Evolutionary conservation across 2,329 filamentous ascomycete species (phyloP).

Genomic region (Aureobasidium uvarum): DNA sequence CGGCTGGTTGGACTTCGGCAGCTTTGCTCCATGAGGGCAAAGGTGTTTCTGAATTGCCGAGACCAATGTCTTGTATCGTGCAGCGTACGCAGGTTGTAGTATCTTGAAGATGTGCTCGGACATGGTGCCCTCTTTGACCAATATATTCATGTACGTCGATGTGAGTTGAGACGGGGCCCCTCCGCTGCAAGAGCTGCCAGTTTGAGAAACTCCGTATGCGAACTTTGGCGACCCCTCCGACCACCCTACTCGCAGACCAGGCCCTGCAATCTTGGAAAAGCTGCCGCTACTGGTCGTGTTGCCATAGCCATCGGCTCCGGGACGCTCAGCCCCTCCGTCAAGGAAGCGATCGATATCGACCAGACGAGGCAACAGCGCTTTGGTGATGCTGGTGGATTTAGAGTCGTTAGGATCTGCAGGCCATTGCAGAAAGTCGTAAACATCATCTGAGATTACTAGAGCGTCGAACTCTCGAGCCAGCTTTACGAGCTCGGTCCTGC

Average conservation of each 20-base stretch:
- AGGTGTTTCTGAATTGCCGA: slow-evolving; percentile 60
- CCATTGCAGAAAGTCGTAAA: slow-evolving; percentile 93
- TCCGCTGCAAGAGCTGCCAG: slow-evolving; percentile 58
- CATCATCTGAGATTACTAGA: slow-evolving; percentile 83
- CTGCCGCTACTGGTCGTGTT: slow-evolving; percentile 82
- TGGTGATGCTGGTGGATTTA: slow-evolving; percentile 34
- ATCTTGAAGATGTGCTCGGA: slow-evolving; percentile 54
- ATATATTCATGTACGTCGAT: slow-evolving; percentile 56
- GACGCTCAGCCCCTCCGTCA: slow-evolving; percentile 54
- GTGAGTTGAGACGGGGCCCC: slow-evolving; percentile 60
- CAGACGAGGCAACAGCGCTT: slow-evolving; percentile 63
- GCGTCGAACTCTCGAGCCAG: slow-evolving; percentile 77
- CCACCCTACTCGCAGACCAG: slow-evolving; percentile 86
- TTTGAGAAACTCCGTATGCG: slow-evolving; percentile 58
- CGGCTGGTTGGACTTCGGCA: slow-evolving; percentile 45
- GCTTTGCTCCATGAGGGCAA: slow-evolving; percentile 59
- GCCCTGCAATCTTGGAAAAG: slow-evolving; percentile 83
- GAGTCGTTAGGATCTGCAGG: slow-evolving; percentile 42
- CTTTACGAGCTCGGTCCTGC: slow-evolving; percentile 67
- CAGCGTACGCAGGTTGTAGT: slow-evolving; percentile 57
- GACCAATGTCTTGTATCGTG: slow-evolving; percentile 56
- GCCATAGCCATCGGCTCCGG: slow-evolving; percentile 63
- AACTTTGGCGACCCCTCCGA: slow-evolving; percentile 67
- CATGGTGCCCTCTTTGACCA: slow-evolving; percentile 53
- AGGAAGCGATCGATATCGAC: slow-evolving; percentile 73